Percentiles rank a stretch among this genome's conserved stretches.
Conservation (phyloP, 345 rosid genomes). For the Eucalyptus fibrosa region DNA sequence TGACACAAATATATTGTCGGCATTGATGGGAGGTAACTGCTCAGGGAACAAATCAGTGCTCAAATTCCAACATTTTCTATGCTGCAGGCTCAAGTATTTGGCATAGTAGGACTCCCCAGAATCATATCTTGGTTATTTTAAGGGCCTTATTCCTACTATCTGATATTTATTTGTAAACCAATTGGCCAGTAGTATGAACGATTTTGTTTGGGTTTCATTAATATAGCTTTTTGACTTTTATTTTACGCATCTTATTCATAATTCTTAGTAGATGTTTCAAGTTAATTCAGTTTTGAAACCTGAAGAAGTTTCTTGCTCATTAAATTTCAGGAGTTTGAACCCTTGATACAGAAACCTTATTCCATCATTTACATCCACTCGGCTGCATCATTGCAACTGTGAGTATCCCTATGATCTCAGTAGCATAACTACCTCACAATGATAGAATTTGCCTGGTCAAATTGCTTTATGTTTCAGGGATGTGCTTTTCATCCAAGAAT, state of each 20-base stretch:
- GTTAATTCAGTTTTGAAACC: not conserved
- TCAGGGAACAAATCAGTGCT: not conserved
- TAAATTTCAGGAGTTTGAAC: slow-evolving; percentile 87
- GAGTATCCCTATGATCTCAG: slow-evolving; percentile 13
- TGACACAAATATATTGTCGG: not conserved
- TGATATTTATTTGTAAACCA: not conserved
- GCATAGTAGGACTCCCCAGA: not conserved
- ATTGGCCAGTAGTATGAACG: not conserved
- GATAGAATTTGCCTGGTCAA: not conserved
- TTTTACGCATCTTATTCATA: not conserved
- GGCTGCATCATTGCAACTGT: slow-evolving; percentile 90
- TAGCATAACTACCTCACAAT: not conserved
- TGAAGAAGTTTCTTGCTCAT: not conserved
- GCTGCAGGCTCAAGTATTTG: not conserved
- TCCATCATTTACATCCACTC: slow-evolving; percentile 87
- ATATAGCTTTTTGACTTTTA: not conserved
- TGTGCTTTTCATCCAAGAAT: not conserved
- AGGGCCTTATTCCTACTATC: not conserved
- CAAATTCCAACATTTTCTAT: not conserved
- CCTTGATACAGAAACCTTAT: slow-evolving; percentile 91
- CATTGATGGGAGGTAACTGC: not conserved
- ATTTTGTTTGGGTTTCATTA: not conserved
- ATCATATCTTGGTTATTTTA: not conserved
- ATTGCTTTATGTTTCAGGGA: not conserved
- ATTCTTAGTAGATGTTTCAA: not conserved